A percentile compares a stretch with the other conserved stretches of the same genome.
Evolutionary conservation across 331 rosid genomes (phyloP).

Genomic region (Acacia concinna): DNA sequence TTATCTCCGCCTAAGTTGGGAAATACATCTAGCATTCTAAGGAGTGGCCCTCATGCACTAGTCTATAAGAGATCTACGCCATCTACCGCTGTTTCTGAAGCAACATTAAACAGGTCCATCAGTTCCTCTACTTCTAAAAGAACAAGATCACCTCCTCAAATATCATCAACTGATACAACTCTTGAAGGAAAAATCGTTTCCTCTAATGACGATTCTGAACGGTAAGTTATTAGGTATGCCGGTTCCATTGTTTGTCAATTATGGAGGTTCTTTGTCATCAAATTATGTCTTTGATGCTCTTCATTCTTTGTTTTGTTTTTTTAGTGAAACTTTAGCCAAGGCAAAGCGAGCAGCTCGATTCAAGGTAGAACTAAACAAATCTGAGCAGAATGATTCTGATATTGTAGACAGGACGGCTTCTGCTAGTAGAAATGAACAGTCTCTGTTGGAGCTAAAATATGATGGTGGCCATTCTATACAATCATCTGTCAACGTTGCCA

Average conservation of each 20-base stretch:
- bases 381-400: conserved; percentile 47
- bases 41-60: conserved; percentile 42
- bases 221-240: conserved; percentile 52
- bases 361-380: conserved; percentile 71
- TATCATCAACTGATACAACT: conserved; percentile 47
- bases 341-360: conserved; percentile 94
- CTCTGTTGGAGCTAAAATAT: conserved; percentile 50
- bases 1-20: conserved; percentile 54
- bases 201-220: conserved; percentile 60
- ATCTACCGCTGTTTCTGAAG: conserved; percentile 44
- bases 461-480: conserved; percentile 43
- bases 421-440: conserved; percentile 42
- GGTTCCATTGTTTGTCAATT: conserved; percentile 16
- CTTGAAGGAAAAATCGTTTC: conserved; percentile 47
- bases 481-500: conserved; percentile 43
- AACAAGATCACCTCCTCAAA: conserved; percentile 69
- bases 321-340: conserved; percentile 84
- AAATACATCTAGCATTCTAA: conserved; percentile 43
- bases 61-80: conserved; percentile 39
- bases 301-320: conserved; percentile 29
- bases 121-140: conserved; percentile 59
- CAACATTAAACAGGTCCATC: conserved; percentile 37
- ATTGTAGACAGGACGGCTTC: conserved; percentile 45
- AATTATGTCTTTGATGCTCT: conserved; percentile 4
- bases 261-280: conserved; percentile 14